phyloP scores from a whole-genome alignment of 305 asterid species.

The Withania somnifera region DNA sequence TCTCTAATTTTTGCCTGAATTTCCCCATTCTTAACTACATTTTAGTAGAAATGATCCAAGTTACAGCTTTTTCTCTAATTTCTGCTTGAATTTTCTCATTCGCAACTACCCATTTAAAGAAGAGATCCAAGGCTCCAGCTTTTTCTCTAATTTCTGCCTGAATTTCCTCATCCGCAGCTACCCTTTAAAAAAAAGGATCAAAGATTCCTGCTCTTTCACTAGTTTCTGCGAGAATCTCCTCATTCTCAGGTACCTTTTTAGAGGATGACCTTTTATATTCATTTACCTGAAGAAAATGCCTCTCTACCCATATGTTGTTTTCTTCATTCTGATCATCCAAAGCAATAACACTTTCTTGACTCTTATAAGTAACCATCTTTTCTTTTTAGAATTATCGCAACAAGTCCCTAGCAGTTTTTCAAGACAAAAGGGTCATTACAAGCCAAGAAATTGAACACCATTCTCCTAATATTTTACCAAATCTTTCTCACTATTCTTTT shows the following conservation, averaged over 20 bases:
- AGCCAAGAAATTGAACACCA: too few species aligned
- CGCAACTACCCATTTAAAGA: background rate
- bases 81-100: too few species aligned
- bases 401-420: too few species aligned
- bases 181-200: slow-evolving; percentile 30
- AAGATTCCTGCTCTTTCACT: slow-evolving; percentile 12
- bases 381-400: too few species aligned
- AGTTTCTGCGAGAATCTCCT: background rate
- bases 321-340: slow-evolving; percentile 54
- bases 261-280: slow-evolving; percentile 39
- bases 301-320: slow-evolving; percentile 42
- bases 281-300: slow-evolving; percentile 69
- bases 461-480: too few species aligned
- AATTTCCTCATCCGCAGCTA: background rate
- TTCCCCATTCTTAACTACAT: background rate
- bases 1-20: background rate
- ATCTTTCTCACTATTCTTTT: too few species aligned
- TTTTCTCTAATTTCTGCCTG: background rate
- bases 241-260: slow-evolving; percentile 45
- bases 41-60: slow-evolving; percentile 42
- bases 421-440: too few species aligned
- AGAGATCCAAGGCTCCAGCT: slow-evolving; percentile 38
- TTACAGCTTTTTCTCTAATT: slow-evolving; percentile 17
- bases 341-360: slow-evolving; percentile 47
- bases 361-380: slow-evolving; percentile 28